Evolutionary conservation across 495 filamentous ascomycete species (phyloP).

Genomic region (Neurospora terricola): DNA sequence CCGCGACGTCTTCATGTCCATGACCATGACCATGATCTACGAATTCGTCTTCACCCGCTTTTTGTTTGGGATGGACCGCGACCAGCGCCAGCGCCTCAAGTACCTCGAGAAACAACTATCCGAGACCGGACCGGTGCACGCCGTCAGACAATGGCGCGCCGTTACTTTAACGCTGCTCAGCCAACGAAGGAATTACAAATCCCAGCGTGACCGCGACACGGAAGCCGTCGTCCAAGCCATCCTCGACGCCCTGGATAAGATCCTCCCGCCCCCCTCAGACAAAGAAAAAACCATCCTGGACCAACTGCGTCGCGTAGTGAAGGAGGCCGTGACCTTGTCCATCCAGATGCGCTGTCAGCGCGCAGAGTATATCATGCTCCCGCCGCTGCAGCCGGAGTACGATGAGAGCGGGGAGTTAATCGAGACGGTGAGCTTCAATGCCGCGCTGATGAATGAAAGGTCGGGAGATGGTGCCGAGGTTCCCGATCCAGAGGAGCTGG

Average conservation of each 20-base stretch:
- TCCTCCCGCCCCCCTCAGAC: conserved; percentile 74
- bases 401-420: conserved; percentile 82
- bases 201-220: conserved; percentile 72
- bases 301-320: conserved; percentile 73
- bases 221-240: conserved; percentile 84
- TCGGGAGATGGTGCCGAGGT: conserved; percentile 45
- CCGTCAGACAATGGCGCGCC: conserved; percentile 92
- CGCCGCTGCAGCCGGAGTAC: conserved; percentile 89
- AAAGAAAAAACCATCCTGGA: conserved; percentile 63
- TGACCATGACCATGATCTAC: conserved; percentile 97
- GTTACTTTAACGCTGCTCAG: conserved; percentile 84
- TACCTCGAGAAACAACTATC: conserved; percentile 79
- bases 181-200: conserved; percentile 58
- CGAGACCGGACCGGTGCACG: conserved; percentile 71
- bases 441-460: conserved; percentile 86
- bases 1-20: conserved; percentile 90
- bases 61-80: conserved; percentile 94
- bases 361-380: conserved; percentile 95
- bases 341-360: conserved; percentile 95
- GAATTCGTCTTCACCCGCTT: conserved; percentile 96
- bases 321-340: conserved; percentile 72
- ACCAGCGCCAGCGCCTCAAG: conserved; percentile 95
- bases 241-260: conserved; percentile 61
- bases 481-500: conserved; percentile 58
- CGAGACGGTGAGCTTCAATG: conserved; percentile 70